These are phyloP conservation scores for Suillus ampliporus DNA, from an alignment of 768 basidiomycete species.

Conservation along the genomic window DNA sequence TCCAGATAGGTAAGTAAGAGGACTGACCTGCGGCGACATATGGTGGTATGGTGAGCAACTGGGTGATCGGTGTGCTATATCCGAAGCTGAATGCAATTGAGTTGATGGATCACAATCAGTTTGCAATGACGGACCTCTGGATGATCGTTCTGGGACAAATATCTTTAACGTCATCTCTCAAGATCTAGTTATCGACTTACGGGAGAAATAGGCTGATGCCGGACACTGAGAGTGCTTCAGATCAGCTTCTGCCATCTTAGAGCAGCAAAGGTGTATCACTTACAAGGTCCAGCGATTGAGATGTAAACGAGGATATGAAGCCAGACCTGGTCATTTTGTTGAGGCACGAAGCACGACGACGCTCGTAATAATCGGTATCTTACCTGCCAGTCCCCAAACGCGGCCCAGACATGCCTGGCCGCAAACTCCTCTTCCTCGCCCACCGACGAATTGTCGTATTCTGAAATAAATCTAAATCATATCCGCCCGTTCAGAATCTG, in stretches of 20 bases:
- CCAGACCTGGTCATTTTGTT: constrained; percentile 43
- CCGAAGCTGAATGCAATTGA: constrained; percentile 51
- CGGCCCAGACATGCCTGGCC: constrained; percentile 54
- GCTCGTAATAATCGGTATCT: not conserved
- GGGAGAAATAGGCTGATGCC: constrained; percentile 76
- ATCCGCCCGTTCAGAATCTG: not conserved
- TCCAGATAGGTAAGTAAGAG: constrained; percentile 20
- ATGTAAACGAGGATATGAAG: constrained; percentile 64
- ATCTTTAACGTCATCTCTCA: not conserved
- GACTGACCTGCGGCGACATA: constrained; percentile 63
- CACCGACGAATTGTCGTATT: constrained; percentile 57
- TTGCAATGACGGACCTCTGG: not conserved
- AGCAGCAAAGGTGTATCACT: constrained; percentile 32
- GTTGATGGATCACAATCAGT: constrained; percentile 12
- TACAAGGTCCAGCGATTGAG: constrained; percentile 63
- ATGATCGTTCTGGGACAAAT: constrained; percentile 15
- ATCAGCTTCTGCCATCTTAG: not conserved
- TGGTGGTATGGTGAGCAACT: constrained; percentile 68
- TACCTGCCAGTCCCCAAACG: constrained; percentile 67
- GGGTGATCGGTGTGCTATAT: constrained; percentile 55
- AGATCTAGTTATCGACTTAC: constrained; percentile 44
- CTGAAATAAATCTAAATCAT: constrained; percentile 34
- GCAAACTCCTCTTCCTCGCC: constrained; percentile 68
- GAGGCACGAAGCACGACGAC: not conserved
- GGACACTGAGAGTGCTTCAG: constrained; percentile 49